phyloP scores from a whole-genome alignment of 2,329 filamentous ascomycete genomes.

The Colletotrichum zoysiae region DNA sequence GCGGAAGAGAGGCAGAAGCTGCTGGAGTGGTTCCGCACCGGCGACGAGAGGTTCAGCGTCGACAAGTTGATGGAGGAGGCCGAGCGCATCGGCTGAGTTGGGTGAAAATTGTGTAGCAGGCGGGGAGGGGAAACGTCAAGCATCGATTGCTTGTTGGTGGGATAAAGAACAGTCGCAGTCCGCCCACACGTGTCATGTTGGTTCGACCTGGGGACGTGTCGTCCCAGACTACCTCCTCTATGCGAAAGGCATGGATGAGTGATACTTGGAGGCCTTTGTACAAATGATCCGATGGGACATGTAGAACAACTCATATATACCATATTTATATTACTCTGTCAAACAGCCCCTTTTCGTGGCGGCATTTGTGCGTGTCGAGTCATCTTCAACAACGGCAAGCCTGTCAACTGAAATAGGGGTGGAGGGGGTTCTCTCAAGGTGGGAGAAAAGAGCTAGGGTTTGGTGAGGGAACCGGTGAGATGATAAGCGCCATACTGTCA shows the following conservation, averaged over 20 bases:
- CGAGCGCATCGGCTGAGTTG: conserved; percentile 74
- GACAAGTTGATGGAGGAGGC: conserved; percentile 90
- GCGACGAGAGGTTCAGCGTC: conserved; percentile 83
- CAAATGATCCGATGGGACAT: conserved; percentile 20
- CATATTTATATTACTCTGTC: conserved; percentile 2
- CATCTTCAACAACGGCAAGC: background rate
- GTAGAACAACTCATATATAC: conserved; percentile 34
- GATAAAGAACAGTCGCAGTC: background rate
- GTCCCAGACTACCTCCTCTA: background rate
- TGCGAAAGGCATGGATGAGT: background rate
- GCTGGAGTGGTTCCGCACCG: conserved; percentile 84
- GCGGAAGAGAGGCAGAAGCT: conserved; percentile 74
- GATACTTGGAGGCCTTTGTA: conserved; percentile 3
- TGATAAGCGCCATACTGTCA: background rate
- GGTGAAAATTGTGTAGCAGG: background rate
- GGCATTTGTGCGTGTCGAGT: background rate
- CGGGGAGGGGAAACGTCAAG: too few relatives aligned
- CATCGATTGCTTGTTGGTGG: background rate
- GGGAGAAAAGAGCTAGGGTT: background rate
- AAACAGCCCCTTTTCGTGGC: background rate
- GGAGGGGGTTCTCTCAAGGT: background rate
- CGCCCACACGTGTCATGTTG: background rate
- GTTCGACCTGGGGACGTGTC: background rate
- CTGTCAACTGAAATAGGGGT: background rate
- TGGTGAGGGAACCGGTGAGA: background rate